These are phyloP conservation scores for Boletus eberwhitei DNA, from an alignment of 768 basidiomycete species.

Conservation along the genomic window DNA sequence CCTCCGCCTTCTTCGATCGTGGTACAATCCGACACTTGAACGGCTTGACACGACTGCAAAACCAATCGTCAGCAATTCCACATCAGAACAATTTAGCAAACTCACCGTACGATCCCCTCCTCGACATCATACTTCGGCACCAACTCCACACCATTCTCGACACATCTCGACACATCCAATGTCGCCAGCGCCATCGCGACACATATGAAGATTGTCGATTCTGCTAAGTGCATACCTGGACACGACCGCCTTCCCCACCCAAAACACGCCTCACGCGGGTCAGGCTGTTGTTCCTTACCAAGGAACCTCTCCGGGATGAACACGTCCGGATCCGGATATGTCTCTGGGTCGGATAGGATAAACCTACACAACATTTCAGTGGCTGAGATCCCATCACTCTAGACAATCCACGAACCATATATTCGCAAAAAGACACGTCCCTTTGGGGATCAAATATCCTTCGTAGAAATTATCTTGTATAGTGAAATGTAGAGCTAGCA, in stretches of 20 bases:
- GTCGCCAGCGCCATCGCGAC: not conserved
- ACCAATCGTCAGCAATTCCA: not conserved
- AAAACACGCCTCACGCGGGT: slow-evolving; percentile 11
- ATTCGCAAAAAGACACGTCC: not conserved
- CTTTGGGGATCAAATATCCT: slow-evolving; percentile 22
- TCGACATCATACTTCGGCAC: not conserved
- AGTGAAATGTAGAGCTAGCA: slow-evolving; percentile 1
- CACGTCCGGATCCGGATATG: not conserved
- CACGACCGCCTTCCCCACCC: slow-evolving; percentile 11
- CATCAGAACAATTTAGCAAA: not conserved
- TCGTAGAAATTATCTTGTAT: slow-evolving; percentile 17
- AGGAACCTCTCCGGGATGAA: slow-evolving; percentile 15
- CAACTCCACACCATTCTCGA: not conserved
- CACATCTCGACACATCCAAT: slow-evolving; percentile 2
- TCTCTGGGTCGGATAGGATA: not conserved
- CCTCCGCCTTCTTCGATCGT: not conserved
- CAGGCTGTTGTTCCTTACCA: not conserved
- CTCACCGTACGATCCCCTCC: not conserved
- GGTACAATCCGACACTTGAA: slow-evolving; percentile 9
- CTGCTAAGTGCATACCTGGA: slow-evolving; percentile 3
- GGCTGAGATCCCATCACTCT: not conserved
- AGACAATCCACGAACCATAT: slow-evolving; percentile 2
- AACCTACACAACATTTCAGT: not conserved
- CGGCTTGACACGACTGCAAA: slow-evolving; percentile 4
- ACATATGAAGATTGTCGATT: slow-evolving; percentile 6